Evolutionary conservation across 1,284 basidiomycete genomes (phyloP), one percentile per base, ranked within the genome.

Genomic region (Rhodotorula mucilaginosa): DNA sequence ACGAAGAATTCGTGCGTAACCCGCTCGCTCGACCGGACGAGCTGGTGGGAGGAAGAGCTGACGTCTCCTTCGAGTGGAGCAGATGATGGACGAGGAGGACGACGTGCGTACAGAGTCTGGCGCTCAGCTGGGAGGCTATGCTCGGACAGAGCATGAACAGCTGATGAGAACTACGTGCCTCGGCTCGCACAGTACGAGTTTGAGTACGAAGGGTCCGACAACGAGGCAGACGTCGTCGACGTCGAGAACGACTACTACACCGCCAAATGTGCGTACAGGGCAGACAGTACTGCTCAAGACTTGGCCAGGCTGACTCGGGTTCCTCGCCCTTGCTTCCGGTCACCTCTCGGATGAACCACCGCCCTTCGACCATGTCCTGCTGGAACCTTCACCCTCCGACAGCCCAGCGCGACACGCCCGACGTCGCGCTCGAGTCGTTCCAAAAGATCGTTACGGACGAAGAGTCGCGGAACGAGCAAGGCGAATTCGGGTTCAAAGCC

Each of bases 241-340:
- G 88, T 97, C 59, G 97, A 99, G 84, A 99, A 99, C 80, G 88
- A 94, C 86, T 99, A 99, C 83, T 99, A 99, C 82, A 91, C 90
- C 64, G 97, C 97, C 18, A 99, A 99, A 81, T 88, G 93, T 96
- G 77, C 72, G 88, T 44, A 19, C 15, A 49, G 8, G 18, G 49
- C 26, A 13, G 23, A n/a, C 52, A 10, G n/a, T n/a, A n/a, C 39
- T 44, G 39, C 39, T 44, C 1, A 34, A 3, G 29, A 23, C 4
- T 34, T 16, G 21, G 44, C 2, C 21, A 31, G 34, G 46, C 62
- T 46, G 46, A 54, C 21, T 26, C 26, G 39, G n/a, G 0, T 21
- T 29, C 47, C 23, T 10, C 13, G n/a, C 39, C 44, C 10, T 8
- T 19, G 13, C 13, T 12, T 5, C 10, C n/a, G 10, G 15, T n/a